Percentiles rank a stretch among this genome's conserved stretches.
These are phyloP conservation scores for Adansonia digitata DNA, from an alignment of 345 rosid genomes.

Conservation along the genomic window DNA sequence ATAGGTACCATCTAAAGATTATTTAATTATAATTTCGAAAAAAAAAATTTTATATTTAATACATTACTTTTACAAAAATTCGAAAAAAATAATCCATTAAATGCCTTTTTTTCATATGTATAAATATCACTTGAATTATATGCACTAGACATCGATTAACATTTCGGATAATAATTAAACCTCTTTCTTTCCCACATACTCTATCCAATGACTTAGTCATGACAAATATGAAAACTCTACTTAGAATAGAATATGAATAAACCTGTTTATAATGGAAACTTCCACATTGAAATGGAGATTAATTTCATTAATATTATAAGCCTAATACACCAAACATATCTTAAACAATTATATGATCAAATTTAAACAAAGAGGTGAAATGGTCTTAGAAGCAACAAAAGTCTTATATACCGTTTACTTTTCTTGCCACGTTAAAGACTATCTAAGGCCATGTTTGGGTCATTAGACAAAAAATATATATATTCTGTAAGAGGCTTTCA, in stretches of 20 bases:
- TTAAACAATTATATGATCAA: not conserved
- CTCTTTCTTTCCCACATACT: too few relatives aligned
- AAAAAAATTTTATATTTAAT: too few relatives aligned
- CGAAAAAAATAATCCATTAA: too few relatives aligned
- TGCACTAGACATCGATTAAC: too few relatives aligned
- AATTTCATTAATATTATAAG: not conserved
- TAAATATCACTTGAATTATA: not conserved
- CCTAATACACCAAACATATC: not conserved
- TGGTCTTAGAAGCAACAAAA: not conserved
- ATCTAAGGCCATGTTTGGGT: not conserved
- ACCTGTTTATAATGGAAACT: not conserved
- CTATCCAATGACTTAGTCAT: not conserved
- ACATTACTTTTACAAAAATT: too few relatives aligned
- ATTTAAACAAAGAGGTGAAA: not conserved
- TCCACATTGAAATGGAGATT: not conserved
- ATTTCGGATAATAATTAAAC: not conserved
- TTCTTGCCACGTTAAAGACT: not conserved
- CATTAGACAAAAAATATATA: not conserved
- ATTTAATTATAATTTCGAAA: too few relatives aligned
- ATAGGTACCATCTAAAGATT: too few relatives aligned
- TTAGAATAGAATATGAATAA: not conserved
- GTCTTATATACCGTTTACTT: not conserved
- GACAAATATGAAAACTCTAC: not conserved
- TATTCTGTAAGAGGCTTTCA: too few relatives aligned
- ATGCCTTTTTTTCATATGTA: too few relatives aligned